Conservation (phyloP, 306 rosid species). For the Mimosa pudica region DNA sequence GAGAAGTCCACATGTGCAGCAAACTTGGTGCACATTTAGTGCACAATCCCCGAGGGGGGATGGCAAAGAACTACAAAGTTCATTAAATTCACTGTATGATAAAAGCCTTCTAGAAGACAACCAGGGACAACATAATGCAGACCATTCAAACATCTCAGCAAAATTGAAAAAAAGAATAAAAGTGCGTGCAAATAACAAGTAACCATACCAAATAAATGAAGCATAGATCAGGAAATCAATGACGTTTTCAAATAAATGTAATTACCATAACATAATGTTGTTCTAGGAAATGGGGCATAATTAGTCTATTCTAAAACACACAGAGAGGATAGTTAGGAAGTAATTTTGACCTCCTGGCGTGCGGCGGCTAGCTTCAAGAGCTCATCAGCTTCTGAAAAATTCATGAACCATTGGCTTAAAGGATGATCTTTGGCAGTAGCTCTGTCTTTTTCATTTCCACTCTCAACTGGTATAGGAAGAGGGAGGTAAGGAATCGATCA, state of each 20-base stretch:
- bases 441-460: slow-evolving; percentile 51
- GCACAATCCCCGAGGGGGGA: slow-evolving; percentile 1
- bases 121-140: slow-evolving; percentile 20
- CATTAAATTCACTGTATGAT: slow-evolving; percentile 21
- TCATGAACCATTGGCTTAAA: slow-evolving; percentile 86
- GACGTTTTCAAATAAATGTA: slow-evolving; percentile 18
- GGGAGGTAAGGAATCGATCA: not conserved
- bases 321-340: not conserved
- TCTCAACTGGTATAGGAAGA: slow-evolving; percentile 60
- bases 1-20: slow-evolving; percentile 27
- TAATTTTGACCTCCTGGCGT: slow-evolving; percentile 80
- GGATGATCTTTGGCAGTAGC: slow-evolving; percentile 88
- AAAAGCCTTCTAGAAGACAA: slow-evolving; percentile 16
- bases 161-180: not conserved
- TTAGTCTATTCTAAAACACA: not conserved
- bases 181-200: not conserved
- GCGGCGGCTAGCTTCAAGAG: slow-evolving; percentile 94
- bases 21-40: slow-evolving; percentile 16
- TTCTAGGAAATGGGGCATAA: slow-evolving; percentile 21
- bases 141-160: not conserved
- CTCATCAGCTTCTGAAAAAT: slow-evolving; percentile 97
- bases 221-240: slow-evolving; percentile 22
- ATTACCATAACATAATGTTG: slow-evolving; percentile 24
- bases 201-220: slow-evolving; percentile 12
- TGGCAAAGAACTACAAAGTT: slow-evolving; percentile 11